phyloP scores from a whole-genome alignment of 2,329 filamentous ascomycete genomes.

The Talaromyces sp. region DNA sequence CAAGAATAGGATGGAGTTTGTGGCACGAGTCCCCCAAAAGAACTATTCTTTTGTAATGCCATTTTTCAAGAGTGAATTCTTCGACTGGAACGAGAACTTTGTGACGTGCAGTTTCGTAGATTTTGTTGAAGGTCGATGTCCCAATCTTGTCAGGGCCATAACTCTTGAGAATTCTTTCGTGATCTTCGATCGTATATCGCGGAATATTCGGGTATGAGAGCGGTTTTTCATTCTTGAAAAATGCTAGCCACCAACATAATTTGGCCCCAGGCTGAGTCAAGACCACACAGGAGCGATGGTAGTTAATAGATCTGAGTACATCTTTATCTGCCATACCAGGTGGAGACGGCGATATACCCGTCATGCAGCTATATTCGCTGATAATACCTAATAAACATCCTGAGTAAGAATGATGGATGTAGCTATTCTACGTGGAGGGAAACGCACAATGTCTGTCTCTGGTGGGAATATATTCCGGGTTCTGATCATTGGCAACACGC shows the following conservation, averaged over 20 bases:
- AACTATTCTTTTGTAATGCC: slow-evolving; percentile 35
- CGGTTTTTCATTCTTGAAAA: slow-evolving; percentile 19
- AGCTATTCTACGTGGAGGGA: background rate
- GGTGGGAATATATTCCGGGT: slow-evolving; percentile 7
- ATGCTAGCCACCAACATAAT: slow-evolving; percentile 14
- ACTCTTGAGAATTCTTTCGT: slow-evolving; percentile 20
- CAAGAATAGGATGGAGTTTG: slow-evolving; percentile 27
- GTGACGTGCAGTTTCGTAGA: slow-evolving; percentile 23
- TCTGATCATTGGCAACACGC: slow-evolving; percentile 14
- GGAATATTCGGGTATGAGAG: slow-evolving; percentile 19
- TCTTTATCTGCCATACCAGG: slow-evolving; percentile 2
- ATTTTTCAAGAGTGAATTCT: slow-evolving; percentile 35
- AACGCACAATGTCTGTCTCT: slow-evolving; percentile 3
- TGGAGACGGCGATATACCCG: slow-evolving; percentile 15
- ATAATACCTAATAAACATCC: slow-evolving; percentile 11
- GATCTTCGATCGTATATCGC: slow-evolving; percentile 28
- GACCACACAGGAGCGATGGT: slow-evolving; percentile 15
- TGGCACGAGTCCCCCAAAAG: slow-evolving; percentile 40
- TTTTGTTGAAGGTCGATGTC: slow-evolving; percentile 22
- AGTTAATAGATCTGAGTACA: slow-evolving; percentile 9
- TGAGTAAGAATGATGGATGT: background rate
- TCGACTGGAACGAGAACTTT: slow-evolving; percentile 24
- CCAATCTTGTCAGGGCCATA: slow-evolving; percentile 12
- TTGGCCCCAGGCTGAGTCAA: slow-evolving; percentile 6
- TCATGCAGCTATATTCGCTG: slow-evolving; percentile 17